Conservation (phyloP, 495 filamentous ascomycete genomes). For the Xylaria venustula region DNA sequence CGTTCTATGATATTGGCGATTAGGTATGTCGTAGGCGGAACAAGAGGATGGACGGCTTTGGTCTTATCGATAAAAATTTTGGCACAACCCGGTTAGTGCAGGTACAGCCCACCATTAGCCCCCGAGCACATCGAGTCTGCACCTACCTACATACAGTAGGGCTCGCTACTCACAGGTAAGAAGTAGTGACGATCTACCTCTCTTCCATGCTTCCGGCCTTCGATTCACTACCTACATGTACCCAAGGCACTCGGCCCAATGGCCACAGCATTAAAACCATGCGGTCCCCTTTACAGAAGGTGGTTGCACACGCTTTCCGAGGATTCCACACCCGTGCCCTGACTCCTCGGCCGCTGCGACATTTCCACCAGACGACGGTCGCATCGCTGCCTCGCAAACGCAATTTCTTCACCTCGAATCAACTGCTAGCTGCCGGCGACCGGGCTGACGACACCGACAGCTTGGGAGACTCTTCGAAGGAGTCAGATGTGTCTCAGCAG, state of each 20-base stretch:
- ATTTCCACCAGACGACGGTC: constrained; percentile 31
- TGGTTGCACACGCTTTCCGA: constrained; percentile 19
- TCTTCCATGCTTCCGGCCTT: not conserved
- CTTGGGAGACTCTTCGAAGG: constrained; percentile 7
- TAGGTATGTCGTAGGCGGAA: too few relatives aligned
- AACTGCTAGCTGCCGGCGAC: constrained; percentile 31
- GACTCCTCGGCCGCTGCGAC: constrained; percentile 16
- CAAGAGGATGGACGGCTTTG: not conserved
- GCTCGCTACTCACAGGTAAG: too few relatives aligned
- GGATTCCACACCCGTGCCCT: constrained; percentile 21
- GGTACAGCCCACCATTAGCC: too few relatives aligned
- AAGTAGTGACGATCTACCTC: too few relatives aligned
- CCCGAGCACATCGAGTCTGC: too few relatives aligned
- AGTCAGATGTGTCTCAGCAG: constrained; percentile 9
- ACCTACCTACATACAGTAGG: too few relatives aligned
- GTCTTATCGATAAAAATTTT: not conserved
- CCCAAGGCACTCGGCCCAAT: constrained; percentile 7
- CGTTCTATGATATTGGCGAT: too few relatives aligned
- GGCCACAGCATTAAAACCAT: constrained; percentile 18
- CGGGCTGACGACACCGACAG: constrained; percentile 7
- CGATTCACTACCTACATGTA: too few relatives aligned
- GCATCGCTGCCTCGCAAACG: constrained; percentile 34
- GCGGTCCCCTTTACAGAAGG: constrained; percentile 26
- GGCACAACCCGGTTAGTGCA: too few relatives aligned
- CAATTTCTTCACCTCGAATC: constrained; percentile 41